These are phyloP conservation scores for Lobosporangium transversale DNA, from an alignment of 192 early-diverging fungal genomes.

Conservation along the genomic window DNA sequence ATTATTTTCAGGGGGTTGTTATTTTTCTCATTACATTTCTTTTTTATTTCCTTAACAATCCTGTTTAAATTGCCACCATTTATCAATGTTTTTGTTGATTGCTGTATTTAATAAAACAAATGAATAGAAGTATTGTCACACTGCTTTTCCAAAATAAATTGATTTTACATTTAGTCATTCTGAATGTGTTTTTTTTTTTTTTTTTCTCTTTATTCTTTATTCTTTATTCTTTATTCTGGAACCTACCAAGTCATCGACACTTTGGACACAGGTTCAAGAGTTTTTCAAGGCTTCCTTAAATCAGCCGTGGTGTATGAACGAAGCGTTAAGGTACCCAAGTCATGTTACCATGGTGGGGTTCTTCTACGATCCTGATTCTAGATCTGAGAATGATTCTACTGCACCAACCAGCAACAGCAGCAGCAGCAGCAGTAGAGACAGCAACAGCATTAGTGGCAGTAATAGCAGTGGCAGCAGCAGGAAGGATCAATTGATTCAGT, in stretches of 20 bases:
- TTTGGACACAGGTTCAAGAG: background rate
- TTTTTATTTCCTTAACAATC: too few species aligned
- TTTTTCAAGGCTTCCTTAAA: slow-evolving; percentile 4
- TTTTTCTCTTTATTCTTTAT: background rate
- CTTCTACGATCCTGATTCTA: slow-evolving; percentile 23
- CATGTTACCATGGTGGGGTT: slow-evolving; percentile 50
- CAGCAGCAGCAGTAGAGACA: too few species aligned
- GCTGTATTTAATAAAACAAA: too few species aligned
- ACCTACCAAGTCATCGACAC: background rate
- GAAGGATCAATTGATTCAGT: background rate
- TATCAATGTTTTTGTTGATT: too few species aligned
- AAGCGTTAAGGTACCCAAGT: slow-evolving; percentile 34
- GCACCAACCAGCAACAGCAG: too few species aligned
- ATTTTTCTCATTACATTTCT: too few species aligned
- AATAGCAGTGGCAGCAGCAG: background rate
- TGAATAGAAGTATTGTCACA: too few species aligned
- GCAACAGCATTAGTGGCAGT: background rate
- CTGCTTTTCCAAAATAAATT: too few species aligned
- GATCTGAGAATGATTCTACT: too few species aligned
- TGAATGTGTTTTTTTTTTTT: slow-evolving; percentile 5
- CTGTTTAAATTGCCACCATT: too few species aligned
- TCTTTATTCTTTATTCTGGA: slow-evolving; percentile 35
- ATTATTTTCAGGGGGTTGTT: too few species aligned
- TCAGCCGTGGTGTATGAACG: slow-evolving; percentile 16
- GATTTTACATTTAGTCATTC: too few species aligned